Conservation (phyloP, 257 asterid genomes). For the Cinchona pubescens region DNA sequence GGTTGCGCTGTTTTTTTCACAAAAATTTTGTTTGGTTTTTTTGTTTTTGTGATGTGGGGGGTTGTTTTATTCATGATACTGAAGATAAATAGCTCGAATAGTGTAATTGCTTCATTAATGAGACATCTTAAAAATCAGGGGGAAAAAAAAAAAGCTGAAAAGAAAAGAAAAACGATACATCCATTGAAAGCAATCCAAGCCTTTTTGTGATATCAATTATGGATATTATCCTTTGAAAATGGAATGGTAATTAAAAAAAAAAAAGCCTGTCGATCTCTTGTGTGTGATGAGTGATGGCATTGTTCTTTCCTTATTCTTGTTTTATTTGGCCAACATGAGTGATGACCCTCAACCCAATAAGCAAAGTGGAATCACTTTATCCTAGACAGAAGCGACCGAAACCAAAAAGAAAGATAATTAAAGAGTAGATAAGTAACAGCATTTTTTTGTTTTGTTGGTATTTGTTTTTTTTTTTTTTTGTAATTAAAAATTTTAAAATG, state of each 20-base stretch:
- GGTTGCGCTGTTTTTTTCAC: too few species aligned
- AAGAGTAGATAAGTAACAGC: neutral
- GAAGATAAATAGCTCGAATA: neutral
- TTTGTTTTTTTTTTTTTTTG: too few species aligned
- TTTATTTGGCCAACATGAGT: neutral
- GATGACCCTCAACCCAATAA: neutral
- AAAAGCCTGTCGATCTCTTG: too few species aligned
- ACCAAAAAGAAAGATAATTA: neutral
- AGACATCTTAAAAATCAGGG: neutral
- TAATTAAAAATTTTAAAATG: too few species aligned
- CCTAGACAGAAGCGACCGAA: conserved; percentile 6
- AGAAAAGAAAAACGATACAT: neutral
- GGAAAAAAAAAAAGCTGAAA: too few species aligned
- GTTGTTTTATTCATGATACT: too few species aligned
- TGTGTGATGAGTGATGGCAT: neutral
- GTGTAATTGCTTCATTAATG: neutral
- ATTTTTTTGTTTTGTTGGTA: too few species aligned
- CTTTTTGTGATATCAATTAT: neutral
- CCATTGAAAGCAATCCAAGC: neutral
- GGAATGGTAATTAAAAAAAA: neutral
- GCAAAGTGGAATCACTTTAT: neutral
- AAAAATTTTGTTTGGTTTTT: too few species aligned
- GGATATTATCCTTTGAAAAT: neutral
- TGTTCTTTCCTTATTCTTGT: neutral
- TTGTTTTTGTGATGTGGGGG: too few species aligned